Evolutionary conservation across 495 filamentous ascomycete species (phyloP).

Genomic region (Eremomyces bilateralis): DNA sequence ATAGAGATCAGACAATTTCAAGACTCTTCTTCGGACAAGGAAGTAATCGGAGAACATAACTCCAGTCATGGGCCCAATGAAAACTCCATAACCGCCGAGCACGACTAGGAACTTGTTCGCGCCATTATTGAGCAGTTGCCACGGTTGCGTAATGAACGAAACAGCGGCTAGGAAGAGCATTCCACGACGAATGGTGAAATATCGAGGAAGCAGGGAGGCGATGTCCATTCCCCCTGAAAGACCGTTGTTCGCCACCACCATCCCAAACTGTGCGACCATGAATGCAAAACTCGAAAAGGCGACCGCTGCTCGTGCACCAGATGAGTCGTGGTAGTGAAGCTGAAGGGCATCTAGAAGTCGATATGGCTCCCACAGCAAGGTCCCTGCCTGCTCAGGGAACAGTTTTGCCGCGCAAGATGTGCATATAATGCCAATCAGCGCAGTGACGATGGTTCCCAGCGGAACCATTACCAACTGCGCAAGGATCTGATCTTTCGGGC

Average conservation of each 20-base stretch:
- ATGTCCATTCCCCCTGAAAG: constrained; percentile 25
- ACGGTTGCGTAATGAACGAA: constrained; percentile 3
- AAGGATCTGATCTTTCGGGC: constrained; percentile 4
- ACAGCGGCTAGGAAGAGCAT: constrained; percentile 2
- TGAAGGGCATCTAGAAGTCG: constrained; percentile 20
- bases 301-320: constrained; percentile 17
- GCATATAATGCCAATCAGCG: constrained; percentile 15
- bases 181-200: constrained; percentile 2
- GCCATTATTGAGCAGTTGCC: constrained; percentile 3
- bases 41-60: constrained; percentile 7
- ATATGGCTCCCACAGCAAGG: constrained; percentile 18
- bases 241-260: constrained; percentile 18
- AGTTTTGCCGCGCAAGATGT: constrained; percentile 21
- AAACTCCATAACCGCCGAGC: constrained; percentile 4
- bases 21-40: constrained; percentile 17
- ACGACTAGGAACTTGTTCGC: constrained; percentile 4
- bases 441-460: constrained; percentile 9
- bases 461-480: constrained; percentile 13
- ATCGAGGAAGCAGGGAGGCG: constrained; percentile 8
- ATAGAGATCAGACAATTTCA: constrained; percentile 24
- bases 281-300: constrained; percentile 26
- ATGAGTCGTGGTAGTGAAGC: constrained; percentile 14
- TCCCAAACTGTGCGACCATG: constrained; percentile 14
- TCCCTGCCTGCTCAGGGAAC: constrained; percentile 19
- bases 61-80: constrained; percentile 2